Evolutionary conservation across 139 green algal species (phyloP).

Genomic region (Astrephomene gubernaculifera): DNA sequence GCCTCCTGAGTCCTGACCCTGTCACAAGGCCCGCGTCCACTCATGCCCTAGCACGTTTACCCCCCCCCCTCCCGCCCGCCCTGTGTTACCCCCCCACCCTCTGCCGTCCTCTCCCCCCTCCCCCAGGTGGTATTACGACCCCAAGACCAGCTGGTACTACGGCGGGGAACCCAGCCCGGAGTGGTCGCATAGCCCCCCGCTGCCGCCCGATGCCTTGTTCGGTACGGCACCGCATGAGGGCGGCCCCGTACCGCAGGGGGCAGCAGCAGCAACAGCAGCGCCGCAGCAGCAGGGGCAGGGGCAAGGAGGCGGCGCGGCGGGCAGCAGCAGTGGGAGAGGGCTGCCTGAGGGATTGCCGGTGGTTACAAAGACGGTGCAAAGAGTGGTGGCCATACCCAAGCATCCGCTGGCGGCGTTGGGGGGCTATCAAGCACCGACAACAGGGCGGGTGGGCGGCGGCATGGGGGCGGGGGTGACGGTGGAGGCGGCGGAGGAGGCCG

Average conservation of each 20-base stretch:
- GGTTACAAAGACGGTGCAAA: constrained; percentile 14
- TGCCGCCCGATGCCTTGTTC: constrained; percentile 68
- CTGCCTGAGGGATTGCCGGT: background rate
- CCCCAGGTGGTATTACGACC: constrained; percentile 76
- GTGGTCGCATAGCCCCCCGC: constrained; percentile 69
- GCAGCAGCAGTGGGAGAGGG: background rate
- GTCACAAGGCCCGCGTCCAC: too few relatives aligned
- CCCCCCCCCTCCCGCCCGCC: background rate
- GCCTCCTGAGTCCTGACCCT: too few relatives aligned
- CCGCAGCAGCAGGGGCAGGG: constrained; percentile 16
- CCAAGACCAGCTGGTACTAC: constrained; percentile 80
- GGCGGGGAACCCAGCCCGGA: constrained; percentile 73
- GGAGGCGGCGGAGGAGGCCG: background rate
- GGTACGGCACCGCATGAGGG: constrained; percentile 41
- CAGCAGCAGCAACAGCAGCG: constrained; percentile 11
- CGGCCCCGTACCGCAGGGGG: constrained; percentile 46
- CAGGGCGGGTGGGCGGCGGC: constrained; percentile 47
- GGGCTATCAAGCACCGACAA: constrained; percentile 65
- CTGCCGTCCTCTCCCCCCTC: background rate
- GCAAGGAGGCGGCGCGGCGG: background rate
- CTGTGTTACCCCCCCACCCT: too few relatives aligned
- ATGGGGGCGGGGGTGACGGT: constrained; percentile 28
- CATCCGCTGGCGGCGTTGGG: constrained; percentile 73
- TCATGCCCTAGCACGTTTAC: background rate
- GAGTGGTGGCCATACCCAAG: constrained; percentile 35